These are phyloP conservation scores for Penicillium paxilli DNA, from an alignment of 495 filamentous ascomycete genomes.

Conservation along the genomic window DNA sequence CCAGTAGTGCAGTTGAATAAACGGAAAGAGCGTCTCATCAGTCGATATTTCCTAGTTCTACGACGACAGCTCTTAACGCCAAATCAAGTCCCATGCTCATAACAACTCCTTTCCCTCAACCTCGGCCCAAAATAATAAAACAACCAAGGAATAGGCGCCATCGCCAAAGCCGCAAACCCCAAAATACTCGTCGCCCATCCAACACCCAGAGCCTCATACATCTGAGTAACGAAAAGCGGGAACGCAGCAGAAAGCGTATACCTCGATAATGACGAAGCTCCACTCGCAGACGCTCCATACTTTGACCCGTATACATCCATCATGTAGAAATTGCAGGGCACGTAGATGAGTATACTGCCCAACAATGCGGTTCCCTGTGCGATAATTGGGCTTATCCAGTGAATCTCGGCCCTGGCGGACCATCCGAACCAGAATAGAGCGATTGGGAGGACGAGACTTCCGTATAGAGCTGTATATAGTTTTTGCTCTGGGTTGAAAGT, in stretches of 20 bases:
- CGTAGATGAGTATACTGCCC: conserved; percentile 16
- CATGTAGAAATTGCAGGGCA: conserved; percentile 44
- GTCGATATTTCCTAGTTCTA: too few relatives aligned
- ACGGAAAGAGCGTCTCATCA: too few relatives aligned
- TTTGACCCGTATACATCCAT: conserved; percentile 57
- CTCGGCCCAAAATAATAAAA: conserved; percentile 12
- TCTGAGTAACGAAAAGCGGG: conserved; percentile 61
- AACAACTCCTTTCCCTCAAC: background rate
- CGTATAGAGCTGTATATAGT: conserved; percentile 44
- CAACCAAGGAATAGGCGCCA: conserved; percentile 43
- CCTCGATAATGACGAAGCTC: conserved; percentile 60
- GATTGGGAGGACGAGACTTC: conserved; percentile 44
- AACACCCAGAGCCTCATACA: conserved; percentile 47
- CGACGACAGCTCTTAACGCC: too few relatives aligned
- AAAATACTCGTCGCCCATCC: conserved; percentile 54
- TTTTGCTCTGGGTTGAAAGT: conserved; percentile 35
- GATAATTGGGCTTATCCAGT: conserved; percentile 55
- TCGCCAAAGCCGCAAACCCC: conserved; percentile 34
- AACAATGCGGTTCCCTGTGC: conserved; percentile 10
- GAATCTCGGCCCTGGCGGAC: conserved; percentile 36
- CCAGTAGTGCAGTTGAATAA: too few relatives aligned
- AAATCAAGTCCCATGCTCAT: background rate
- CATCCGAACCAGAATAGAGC: conserved; percentile 54
- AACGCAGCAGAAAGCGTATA: conserved; percentile 63
- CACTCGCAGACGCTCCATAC: conserved; percentile 60